Evolutionary conservation across 331 rosid genomes (phyloP), one percentile per base, ranked within the genome.

Genomic region (Dryas integrifolia): DNA sequence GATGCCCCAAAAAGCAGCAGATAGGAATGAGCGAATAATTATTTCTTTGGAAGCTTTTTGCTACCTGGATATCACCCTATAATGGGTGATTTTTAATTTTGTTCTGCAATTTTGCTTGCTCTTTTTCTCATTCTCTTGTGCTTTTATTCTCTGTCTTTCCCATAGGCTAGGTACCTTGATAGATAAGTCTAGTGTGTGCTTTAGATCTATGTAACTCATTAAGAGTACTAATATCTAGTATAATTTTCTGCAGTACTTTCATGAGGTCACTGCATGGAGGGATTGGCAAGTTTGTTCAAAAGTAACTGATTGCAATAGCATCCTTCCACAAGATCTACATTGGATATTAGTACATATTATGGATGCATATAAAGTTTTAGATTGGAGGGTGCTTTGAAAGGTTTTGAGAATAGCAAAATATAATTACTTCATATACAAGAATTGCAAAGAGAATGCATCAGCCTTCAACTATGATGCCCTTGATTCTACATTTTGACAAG

Each of bases 201-300:
- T 82, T 85, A 76, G 90, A 81, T 84, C 77, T 87, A 64, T 81
- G 83, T 76, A 80, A 85, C 82, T 66, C 84, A 59, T 56, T 73
- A 56, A 73, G 90, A 72, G 85, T 87, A 79, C 97, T 92, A 88
- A 92, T 92, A 78, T 82, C 83, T 82, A 89, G 82, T 78, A 92
- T 82, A 88, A 82, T 89, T 89, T 89, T 89, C 89, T 92, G 97
- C 97, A 92, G 97, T 92, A 86, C 86, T 81, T 82, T 84, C 82
- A 65, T 84, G 84, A 70, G 96, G 73, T 77, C 90, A 86, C 74
- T 86, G 89, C 87, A 62, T 75, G 94, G 90, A 89, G 88, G 85
- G 86, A 83, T 83, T 87, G 77, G 86, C 84, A 82, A 85, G 82
- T 88, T 70, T 88, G 55, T 73, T 66, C 88, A 74, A 86, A 88